Base-by-base conservation (phyloP, 192 early-diverging fungal species). In the Fimicolochytrium jonesii region DNA sequence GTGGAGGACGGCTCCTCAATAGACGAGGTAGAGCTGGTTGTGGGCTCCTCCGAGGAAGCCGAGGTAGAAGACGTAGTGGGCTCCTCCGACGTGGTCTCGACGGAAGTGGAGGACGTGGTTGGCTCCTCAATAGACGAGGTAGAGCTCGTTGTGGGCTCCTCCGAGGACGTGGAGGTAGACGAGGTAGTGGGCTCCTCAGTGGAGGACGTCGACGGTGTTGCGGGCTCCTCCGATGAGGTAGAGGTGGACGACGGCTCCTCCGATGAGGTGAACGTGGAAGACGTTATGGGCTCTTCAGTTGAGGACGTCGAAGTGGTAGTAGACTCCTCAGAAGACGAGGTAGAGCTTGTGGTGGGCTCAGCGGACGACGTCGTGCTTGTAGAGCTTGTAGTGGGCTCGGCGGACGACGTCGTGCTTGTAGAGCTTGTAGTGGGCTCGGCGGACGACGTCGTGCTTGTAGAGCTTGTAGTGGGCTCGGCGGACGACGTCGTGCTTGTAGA, bases 21-120 rank as follows among this genome's bases (percentile, higher is more conserved):
- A 17, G 37, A 39, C 37, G 37, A 39, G 37, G 17, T 17, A 17
- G 17, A 9, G 37, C 10, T 39, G 37, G 37, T 11, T 11, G 37
- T 39, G 9, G 33, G n/a, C 33, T 30, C 33, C 53, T 55, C 53
- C 33, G 18, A 30, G 33, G 33, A 3, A 15, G 53, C 4, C 34
- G 53, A 23, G 34, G 53, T 55, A 31, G 53, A 22, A 15, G 33
- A 36, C 5, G 53, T 55, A 3, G 31, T 37, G 3, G n/a, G 33
- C 33, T 55, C 53, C 33, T 15, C 35, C n/a, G 34, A 55, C 31
- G 48, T 28, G 48, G 48, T 50, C n/a, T n/a, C n/a, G n/a, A n/a
- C n/a, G n/a, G 46, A 18, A 55, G 33, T 9, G 35, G 2, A 4
- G 33, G 26, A 26, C 6, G 48, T 50, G 20, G 48, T 50, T 5